Percentiles rank a stretch among this genome's conserved stretches.
Evolutionary conservation across 768 basidiomycete species (phyloP).

Genomic region (Podaxis rugospora): DNA sequence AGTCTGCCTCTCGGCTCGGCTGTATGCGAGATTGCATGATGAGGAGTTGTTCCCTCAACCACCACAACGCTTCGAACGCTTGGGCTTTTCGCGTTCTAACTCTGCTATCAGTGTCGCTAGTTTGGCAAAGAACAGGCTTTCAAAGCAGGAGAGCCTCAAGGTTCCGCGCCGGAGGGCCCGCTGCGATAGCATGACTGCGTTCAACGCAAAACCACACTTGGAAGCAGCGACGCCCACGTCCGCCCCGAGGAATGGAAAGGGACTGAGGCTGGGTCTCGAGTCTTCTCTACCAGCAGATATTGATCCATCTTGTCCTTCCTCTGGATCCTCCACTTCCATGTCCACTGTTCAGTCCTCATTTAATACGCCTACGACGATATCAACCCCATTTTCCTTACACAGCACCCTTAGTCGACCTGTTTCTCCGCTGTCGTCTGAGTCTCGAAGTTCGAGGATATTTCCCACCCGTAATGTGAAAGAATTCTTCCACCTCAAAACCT

Average conservation of each 20-base stretch:
- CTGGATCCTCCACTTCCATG: slow-evolving; percentile 5
- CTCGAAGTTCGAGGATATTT: slow-evolving; percentile 30
- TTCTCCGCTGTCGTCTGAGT: slow-evolving; percentile 25
- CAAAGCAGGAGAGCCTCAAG: slow-evolving; percentile 66
- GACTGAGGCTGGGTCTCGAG: slow-evolving; percentile 31
- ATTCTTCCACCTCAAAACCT: slow-evolving; percentile 49
- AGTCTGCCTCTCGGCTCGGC: slow-evolving; percentile 62
- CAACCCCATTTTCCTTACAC: background rate
- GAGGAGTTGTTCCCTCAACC: slow-evolving; percentile 56
- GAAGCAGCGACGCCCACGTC: slow-evolving; percentile 19
- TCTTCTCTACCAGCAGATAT: slow-evolving; percentile 17
- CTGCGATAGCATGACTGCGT: slow-evolving; percentile 30
- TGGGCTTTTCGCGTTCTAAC: slow-evolving; percentile 47
- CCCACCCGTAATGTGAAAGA: slow-evolving; percentile 61
- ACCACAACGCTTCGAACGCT: slow-evolving; percentile 30
- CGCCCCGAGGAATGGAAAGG: slow-evolving; percentile 26
- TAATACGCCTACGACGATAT: background rate
- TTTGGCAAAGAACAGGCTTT: slow-evolving; percentile 58
- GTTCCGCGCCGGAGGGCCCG: slow-evolving; percentile 53
- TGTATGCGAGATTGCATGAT: slow-evolving; percentile 57
- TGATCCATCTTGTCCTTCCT: background rate
- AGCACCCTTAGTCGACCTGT: slow-evolving; percentile 2
- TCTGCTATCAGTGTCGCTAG: slow-evolving; percentile 59
- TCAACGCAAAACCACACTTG: slow-evolving; percentile 21
- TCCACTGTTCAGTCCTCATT: background rate